A percentile compares a stretch with the other conserved stretches of the same genome.
phyloP scores from a whole-genome alignment of 2,329 filamentous ascomycete genomes.

The Fusarium brachygibbosum region DNA sequence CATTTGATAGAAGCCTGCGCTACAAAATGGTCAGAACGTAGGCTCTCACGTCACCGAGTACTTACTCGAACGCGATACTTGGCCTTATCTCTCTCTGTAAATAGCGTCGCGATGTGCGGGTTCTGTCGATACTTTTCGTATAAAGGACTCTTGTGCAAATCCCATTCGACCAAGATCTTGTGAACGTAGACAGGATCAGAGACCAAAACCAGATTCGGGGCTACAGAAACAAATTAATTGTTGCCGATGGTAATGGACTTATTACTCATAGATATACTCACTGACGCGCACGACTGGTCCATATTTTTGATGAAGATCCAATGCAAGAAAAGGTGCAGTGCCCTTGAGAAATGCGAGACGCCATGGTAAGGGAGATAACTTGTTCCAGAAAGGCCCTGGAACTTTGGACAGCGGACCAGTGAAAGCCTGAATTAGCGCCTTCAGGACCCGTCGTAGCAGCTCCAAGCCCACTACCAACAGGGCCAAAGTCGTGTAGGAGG shows the following conservation, averaged over 20 bases:
- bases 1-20: background rate
- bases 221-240: background rate
- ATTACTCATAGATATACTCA: background rate
- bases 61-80: background rate
- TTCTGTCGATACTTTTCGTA: constrained; percentile 9
- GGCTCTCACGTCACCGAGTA: rapidly evolving
- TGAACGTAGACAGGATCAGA: constrained; percentile 1
- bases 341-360: background rate
- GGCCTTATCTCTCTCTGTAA: constrained; percentile 3
- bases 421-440: background rate
- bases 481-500: background rate
- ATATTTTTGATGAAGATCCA: background rate
- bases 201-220: background rate
- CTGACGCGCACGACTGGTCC: constrained; percentile 2
- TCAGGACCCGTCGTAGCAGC: background rate
- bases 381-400: constrained; percentile 9
- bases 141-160: constrained; percentile 1
- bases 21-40: background rate
- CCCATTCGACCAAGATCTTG: background rate
- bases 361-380: background rate
- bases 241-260: rapidly evolving
- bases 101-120: constrained; percentile 1
- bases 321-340: constrained; percentile 1
- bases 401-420: constrained; percentile 3
- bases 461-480: background rate